A percentile compares a stretch with the other conserved stretches of the same genome.
phyloP scores from a whole-genome alignment of 2,329 filamentous ascomycete species.

The Ceratocystis diversiconidia region DNA sequence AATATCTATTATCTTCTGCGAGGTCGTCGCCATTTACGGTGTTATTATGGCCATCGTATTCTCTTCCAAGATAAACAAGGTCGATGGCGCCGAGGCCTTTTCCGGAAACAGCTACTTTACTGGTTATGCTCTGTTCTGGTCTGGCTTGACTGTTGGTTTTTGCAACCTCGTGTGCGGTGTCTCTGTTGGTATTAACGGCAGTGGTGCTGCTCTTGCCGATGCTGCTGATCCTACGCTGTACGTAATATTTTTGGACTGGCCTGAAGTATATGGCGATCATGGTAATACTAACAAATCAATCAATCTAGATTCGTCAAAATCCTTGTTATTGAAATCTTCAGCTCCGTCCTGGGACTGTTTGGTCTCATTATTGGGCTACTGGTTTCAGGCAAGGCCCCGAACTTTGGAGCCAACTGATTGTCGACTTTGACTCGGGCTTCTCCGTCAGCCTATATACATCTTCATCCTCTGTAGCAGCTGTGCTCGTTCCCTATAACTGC shows the following conservation, averaged over 20 bases:
- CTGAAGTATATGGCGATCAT: constrained; percentile 18
- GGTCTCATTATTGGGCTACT: constrained; percentile 89
- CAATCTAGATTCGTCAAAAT: constrained; percentile 81
- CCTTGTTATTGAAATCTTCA: constrained; percentile 98
- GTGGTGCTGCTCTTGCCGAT: constrained; percentile 88
- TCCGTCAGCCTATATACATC: not conserved
- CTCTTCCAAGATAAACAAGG: constrained; percentile 65
- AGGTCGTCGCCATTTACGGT: constrained; percentile 98
- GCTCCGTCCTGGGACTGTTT: constrained; percentile 89
- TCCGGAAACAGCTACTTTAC: constrained; percentile 79
- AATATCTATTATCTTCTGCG: constrained; percentile 99
- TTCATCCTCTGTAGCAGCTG: not conserved
- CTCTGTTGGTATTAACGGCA: constrained; percentile 94
- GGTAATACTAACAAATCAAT: constrained; percentile 22
- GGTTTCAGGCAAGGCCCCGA: constrained; percentile 66
- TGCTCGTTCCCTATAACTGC: not conserved
- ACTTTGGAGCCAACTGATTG: constrained; percentile 41
- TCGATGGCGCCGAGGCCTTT: constrained; percentile 51
- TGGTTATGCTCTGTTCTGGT: constrained; percentile 91
- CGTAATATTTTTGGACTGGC: constrained; percentile 26
- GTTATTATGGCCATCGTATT: constrained; percentile 99
- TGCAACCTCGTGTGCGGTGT: constrained; percentile 96
- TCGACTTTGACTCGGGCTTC: not conserved
- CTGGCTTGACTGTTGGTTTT: constrained; percentile 80
- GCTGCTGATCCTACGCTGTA: constrained; percentile 83